Conservation (phyloP, 1,139 yeast species). For the Hyphopichia buzzinii region DNA sequence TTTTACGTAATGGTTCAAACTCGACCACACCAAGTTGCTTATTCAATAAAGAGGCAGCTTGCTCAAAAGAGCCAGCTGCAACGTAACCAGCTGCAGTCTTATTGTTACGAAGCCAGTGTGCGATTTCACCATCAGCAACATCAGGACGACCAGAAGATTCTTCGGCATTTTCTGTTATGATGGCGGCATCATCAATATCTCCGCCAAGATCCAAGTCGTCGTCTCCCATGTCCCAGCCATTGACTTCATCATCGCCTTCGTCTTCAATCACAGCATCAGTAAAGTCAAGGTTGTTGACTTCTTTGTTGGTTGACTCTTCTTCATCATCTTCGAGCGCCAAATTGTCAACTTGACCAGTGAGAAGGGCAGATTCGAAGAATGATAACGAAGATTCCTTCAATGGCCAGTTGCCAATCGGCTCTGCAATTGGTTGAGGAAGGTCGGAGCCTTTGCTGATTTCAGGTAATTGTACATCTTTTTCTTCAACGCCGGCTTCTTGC, state of each 20-base stretch:
- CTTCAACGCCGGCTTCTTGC: slow-evolving; percentile 65
- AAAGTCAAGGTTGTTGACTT: slow-evolving; percentile 19
- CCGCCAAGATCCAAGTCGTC: slow-evolving; percentile 49
- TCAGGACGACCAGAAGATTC: slow-evolving; percentile 21
- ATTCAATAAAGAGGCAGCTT: slow-evolving; percentile 88
- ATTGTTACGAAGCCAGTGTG: slow-evolving; percentile 84
- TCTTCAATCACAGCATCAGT: slow-evolving; percentile 40
- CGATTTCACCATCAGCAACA: slow-evolving; percentile 58
- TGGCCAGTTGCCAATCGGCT: slow-evolving; percentile 74
- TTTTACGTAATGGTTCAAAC: slow-evolving; percentile 80
- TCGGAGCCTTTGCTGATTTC: slow-evolving; percentile 42
- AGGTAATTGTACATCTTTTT: slow-evolving; percentile 67
- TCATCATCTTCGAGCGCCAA: slow-evolving; percentile 47
- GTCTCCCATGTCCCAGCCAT: slow-evolving; percentile 56
- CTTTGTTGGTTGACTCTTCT: slow-evolving; percentile 18
- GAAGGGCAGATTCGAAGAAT: slow-evolving; percentile 79
- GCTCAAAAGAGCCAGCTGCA: slow-evolving; percentile 95
- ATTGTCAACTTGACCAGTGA: slow-evolving; percentile 71
- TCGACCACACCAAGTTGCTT: slow-evolving; percentile 85
- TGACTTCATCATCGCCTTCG: slow-evolving; percentile 53
- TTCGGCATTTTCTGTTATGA: slow-evolving; percentile 16
- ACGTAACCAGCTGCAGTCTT: slow-evolving; percentile 89
- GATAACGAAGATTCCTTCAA: slow-evolving; percentile 69
- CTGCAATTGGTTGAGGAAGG: slow-evolving; percentile 46
- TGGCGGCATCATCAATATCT: slow-evolving; percentile 36